phyloP scores from a whole-genome alignment of 2,329 filamentous ascomycete genomes.

The Microdochium nivale region DNA sequence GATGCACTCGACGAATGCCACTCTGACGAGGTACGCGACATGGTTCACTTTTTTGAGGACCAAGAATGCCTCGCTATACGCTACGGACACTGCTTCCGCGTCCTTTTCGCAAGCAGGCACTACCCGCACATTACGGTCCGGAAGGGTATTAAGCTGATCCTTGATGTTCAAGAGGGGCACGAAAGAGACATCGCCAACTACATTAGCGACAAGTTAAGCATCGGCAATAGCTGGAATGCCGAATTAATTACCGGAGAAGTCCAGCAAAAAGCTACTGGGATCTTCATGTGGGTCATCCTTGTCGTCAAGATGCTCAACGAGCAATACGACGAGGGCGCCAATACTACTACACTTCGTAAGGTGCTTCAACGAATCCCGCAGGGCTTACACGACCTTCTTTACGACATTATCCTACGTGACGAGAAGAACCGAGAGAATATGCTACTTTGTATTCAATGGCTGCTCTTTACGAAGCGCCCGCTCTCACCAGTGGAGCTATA shows the following conservation, averaged over 20 bases:
- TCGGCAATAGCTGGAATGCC: conserved; percentile 9
- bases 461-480: conserved; percentile 25
- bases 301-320: conserved; percentile 34
- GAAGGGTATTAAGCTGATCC: conserved; percentile 16
- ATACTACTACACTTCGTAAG: conserved; percentile 16
- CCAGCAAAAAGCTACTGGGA: conserved; percentile 24
- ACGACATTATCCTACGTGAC: conserved; percentile 21
- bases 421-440: neutral
- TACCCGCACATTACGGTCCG: too few relatives aligned
- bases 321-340: conserved; percentile 22
- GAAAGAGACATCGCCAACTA: conserved; percentile 23
- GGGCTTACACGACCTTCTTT: conserved; percentile 28
- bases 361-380: conserved; percentile 27
- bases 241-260: conserved; percentile 21
- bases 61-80: neutral
- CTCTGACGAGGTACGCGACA: conserved; percentile 7
- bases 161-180: conserved; percentile 25
- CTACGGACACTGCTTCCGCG: conserved; percentile 8
- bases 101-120: conserved; percentile 32
- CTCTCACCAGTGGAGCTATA: conserved; percentile 25
- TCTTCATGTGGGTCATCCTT: conserved; percentile 37
- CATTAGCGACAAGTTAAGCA: conserved; percentile 17
- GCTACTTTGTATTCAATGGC: conserved; percentile 16
- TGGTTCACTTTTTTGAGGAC: conserved; percentile 8
- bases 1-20: conserved; percentile 14